phyloP scores from a whole-genome alignment of 2,329 filamentous ascomycete genomes.

The Sporothrix brunneoviolacea region DNA sequence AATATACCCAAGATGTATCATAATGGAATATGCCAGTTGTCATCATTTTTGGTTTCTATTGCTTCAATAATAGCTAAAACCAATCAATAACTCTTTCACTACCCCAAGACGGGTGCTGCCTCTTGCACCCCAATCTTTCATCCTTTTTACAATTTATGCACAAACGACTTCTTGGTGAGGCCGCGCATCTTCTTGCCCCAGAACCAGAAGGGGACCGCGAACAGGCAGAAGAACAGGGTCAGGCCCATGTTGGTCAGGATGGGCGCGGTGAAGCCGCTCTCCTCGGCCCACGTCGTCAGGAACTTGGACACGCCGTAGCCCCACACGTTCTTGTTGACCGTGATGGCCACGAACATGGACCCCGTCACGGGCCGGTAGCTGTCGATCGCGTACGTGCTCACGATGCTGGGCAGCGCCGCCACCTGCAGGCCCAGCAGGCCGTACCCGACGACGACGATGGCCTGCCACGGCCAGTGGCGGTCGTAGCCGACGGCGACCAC shows the following conservation, averaged over 20 bases:
- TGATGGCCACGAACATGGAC: conserved; percentile 23
- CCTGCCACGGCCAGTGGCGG: conserved; percentile 40
- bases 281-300: conserved; percentile 23
- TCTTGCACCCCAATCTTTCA: too few species aligned
- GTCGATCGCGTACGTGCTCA: conserved; percentile 54
- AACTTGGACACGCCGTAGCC: conserved; percentile 26
- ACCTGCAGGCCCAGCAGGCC: conserved; percentile 28
- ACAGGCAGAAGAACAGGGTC: conserved; percentile 19
- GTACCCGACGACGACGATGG: conserved; percentile 43
- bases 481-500: conserved; percentile 42
- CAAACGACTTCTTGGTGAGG: conserved; percentile 24
- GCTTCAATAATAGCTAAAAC: too few species aligned
- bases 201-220: conserved; percentile 23
- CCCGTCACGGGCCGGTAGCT: conserved; percentile 59
- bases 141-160: conserved; percentile 3
- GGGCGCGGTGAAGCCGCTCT: conserved; percentile 21
- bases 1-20: too few species aligned
- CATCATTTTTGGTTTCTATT: too few species aligned
- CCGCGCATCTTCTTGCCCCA: conserved; percentile 29
- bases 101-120: too few species aligned
- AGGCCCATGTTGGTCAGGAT: conserved; percentile 25
- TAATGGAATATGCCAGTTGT: too few species aligned
- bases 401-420: conserved; percentile 50
- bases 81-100: too few species aligned
- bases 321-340: conserved; percentile 26